Percentiles rank a stretch among this genome's conserved stretches.
phyloP scores from a whole-genome alignment of 192 early-diverging fungal genomes.

The Irineochytrium annulatum region DNA sequence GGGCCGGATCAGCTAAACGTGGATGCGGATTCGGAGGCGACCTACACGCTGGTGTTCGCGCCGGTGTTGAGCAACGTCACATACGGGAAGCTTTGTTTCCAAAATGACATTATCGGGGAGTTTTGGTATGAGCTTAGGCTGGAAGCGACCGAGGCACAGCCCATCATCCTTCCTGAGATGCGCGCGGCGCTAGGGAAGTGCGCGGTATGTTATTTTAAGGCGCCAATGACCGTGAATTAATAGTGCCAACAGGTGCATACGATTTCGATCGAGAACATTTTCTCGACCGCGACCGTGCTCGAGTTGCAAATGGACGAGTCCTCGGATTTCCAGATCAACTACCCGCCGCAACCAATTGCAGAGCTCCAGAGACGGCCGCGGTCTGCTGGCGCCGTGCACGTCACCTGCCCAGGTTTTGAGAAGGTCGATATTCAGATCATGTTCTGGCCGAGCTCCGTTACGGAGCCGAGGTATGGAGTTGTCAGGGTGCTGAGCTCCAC shows the following conservation, averaged over 20 bases:
- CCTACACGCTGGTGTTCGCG: conserved; percentile 35
- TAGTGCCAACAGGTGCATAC: conserved; percentile 21
- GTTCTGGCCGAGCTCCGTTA: conserved; percentile 48
- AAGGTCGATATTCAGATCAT: conserved; percentile 33
- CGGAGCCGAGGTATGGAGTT: conserved; percentile 18
- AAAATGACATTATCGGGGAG: conserved; percentile 41
- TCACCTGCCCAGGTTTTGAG: conserved; percentile 15
- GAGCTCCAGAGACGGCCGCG: neutral
- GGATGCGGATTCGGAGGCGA: conserved; percentile 19
- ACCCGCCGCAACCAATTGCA: conserved; percentile 10
- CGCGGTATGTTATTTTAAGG: conserved; percentile 17
- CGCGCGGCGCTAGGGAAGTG: conserved; percentile 44
- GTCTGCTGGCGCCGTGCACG: neutral
- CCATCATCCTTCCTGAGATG: conserved; percentile 31
- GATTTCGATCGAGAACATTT: conserved; percentile 16
- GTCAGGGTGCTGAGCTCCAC: conserved; percentile 17
- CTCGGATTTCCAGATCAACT: conserved; percentile 34
- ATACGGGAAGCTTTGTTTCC: conserved; percentile 35
- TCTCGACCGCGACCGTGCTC: conserved; percentile 16
- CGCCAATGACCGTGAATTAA: neutral
- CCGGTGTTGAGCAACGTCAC: conserved; percentile 34
- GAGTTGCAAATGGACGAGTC: conserved; percentile 27
- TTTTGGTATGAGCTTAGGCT: conserved; percentile 49
- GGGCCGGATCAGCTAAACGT: conserved; percentile 24
- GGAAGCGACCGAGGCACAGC: conserved; percentile 36